Conservation (phyloP, 768 basidiomycete species). For the Pleurotus djamor region DNA sequence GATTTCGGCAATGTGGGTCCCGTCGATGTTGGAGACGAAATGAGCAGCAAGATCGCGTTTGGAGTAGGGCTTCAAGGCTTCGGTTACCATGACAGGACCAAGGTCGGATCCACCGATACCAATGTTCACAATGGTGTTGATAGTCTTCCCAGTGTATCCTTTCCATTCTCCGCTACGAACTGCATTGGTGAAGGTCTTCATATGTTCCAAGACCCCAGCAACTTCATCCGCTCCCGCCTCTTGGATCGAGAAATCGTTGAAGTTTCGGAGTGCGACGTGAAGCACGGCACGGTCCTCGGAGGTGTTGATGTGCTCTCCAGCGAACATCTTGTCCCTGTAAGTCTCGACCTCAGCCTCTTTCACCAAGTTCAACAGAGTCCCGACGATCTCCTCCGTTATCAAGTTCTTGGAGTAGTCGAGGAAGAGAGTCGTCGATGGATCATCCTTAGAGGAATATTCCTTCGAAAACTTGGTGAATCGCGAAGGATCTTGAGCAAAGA, state of each 20-base stretch:
- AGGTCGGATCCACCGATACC: constrained; percentile 98
- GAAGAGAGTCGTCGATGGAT: constrained; percentile 76
- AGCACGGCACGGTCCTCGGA: constrained; percentile 97
- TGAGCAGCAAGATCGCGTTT: constrained; percentile 84
- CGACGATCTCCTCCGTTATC: constrained; percentile 82
- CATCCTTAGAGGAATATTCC: constrained; percentile 65
- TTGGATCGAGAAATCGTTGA: constrained; percentile 70
- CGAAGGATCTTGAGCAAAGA: constrained; percentile 85
- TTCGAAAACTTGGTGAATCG: constrained; percentile 87
- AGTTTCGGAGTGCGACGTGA: constrained; percentile 88
- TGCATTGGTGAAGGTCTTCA: constrained; percentile 83
- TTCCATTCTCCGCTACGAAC: constrained; percentile 90
- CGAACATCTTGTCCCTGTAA: constrained; percentile 90
- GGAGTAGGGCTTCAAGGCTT: constrained; percentile 91
- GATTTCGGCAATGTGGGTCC: constrained; percentile 93
- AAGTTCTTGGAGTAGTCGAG: constrained; percentile 98
- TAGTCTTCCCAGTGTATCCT: constrained; percentile 95
- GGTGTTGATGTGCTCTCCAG: constrained; percentile 97
- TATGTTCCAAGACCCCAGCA: constrained; percentile 79
- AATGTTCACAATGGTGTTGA: constrained; percentile 96
- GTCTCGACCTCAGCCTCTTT: constrained; percentile 85
- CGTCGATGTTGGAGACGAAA: constrained; percentile 98
- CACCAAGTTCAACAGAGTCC: constrained; percentile 74
- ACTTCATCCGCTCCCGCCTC: constrained; percentile 88
- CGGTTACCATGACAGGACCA: constrained; percentile 98